Conservation (phyloP, 306 rosid genomes). For the Dicorynia guianensis region DNA sequence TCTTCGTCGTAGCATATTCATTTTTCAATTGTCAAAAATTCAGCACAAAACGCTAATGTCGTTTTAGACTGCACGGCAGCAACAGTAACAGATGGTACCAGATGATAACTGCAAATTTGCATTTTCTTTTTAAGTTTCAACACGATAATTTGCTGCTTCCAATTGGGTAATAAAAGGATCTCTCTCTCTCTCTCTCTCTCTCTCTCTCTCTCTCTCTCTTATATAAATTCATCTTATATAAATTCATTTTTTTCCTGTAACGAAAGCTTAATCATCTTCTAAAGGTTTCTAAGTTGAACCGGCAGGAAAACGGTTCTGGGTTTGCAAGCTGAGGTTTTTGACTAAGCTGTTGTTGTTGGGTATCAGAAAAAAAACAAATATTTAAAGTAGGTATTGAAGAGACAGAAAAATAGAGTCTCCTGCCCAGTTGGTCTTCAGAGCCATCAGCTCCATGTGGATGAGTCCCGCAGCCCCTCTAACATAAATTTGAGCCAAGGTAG, state of each 20-base stretch:
- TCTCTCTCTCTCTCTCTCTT: too few species aligned
- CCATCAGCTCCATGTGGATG: slow-evolving; percentile 11
- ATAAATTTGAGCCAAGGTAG: slow-evolving; percentile 13
- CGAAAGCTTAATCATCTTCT: background rate
- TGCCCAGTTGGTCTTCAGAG: background rate
- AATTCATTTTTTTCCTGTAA: background rate
- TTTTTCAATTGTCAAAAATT: background rate
- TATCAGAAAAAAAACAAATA: background rate
- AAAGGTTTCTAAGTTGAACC: slow-evolving; percentile 12
- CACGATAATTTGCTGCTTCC: background rate
- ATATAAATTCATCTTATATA: too few species aligned
- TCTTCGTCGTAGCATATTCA: background rate
- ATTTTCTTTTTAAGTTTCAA: background rate
- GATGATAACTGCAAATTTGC: background rate
- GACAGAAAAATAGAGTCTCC: background rate
- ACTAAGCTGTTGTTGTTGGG: background rate
- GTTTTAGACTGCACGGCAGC: background rate
- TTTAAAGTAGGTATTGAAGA: slow-evolving; percentile 2
- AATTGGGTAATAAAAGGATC: background rate
- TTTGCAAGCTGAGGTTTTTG: background rate
- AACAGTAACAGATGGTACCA: slow-evolving; percentile 2
- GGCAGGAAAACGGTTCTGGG: background rate
- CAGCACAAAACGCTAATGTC: background rate
- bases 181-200: too few species aligned
- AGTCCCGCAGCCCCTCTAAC: background rate